Evolutionary conservation across 2,329 filamentous ascomycete genomes (phyloP).

Genomic region (Penicillium polonicum): DNA sequence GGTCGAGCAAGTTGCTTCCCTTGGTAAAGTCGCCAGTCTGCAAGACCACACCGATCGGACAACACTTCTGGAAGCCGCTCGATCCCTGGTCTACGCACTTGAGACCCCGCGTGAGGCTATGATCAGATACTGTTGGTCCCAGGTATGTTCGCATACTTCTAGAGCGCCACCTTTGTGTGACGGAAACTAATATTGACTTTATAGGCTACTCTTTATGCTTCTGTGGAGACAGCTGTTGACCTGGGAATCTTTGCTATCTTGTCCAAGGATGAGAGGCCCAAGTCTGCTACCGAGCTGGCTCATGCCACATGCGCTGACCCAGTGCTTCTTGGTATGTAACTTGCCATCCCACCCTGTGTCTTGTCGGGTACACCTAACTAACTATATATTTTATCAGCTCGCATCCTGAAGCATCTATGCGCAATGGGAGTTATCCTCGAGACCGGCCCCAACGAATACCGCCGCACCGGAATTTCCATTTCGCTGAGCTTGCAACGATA

Average conservation of each 20-base stretch:
- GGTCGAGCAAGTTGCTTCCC: constrained; percentile 12
- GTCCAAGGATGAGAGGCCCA: constrained; percentile 24
- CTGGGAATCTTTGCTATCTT: constrained; percentile 25
- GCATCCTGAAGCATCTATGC: constrained; percentile 37
- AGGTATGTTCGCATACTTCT: not conserved
- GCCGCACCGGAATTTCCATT: constrained; percentile 33
- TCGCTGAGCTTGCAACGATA: constrained; percentile 23
- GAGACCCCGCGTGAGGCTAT: constrained; percentile 21
- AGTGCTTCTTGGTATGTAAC: constrained; percentile 19
- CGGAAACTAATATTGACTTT: not conserved
- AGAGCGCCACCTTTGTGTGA: not conserved
- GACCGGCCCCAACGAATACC: constrained; percentile 34
- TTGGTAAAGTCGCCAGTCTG: constrained; percentile 1
- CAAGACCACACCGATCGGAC: constrained; percentile 12
- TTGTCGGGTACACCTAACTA: not conserved
- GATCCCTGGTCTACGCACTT: constrained; percentile 16
- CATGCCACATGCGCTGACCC: constrained; percentile 19
- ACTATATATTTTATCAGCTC: constrained; percentile 14
- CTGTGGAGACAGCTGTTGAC: constrained; percentile 25
- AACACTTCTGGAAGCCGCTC: constrained; percentile 19
- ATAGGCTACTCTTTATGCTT: constrained; percentile 17
- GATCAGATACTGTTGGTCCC: constrained; percentile 18
- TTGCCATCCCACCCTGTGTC: not conserved
- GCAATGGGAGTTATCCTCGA: constrained; percentile 38
- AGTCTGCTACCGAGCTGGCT: constrained; percentile 22